Evolutionary conservation across 306 rosid species (phyloP).

Genomic region (Hippophae tibetana): DNA sequence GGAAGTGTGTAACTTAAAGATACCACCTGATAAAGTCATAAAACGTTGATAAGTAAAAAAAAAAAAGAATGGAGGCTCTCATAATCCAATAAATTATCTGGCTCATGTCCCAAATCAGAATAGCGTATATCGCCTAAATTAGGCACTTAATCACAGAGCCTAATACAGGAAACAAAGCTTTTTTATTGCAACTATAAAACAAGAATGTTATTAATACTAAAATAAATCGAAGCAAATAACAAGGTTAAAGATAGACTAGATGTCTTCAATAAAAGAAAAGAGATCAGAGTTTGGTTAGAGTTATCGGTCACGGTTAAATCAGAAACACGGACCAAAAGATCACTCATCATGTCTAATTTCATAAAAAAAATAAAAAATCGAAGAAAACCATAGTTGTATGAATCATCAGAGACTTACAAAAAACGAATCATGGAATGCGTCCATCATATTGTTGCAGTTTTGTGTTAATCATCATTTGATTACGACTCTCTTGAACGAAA

Average conservation of each 20-base stretch:
- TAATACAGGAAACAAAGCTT: too few species aligned
- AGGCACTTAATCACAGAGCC: too few species aligned
- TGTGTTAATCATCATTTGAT: conserved; percentile 53
- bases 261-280: not conserved
- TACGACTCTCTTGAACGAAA: not conserved
- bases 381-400: not conserved
- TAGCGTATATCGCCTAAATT: too few species aligned
- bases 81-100: too few species aligned
- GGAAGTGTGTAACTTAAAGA: too few species aligned
- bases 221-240: too few species aligned
- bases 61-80: too few species aligned
- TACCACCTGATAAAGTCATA: too few species aligned
- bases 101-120: too few species aligned
- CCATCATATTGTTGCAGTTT: conserved; percentile 93
- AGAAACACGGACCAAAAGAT: conserved; percentile 72
- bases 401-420: conserved; percentile 92
- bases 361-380: not conserved
- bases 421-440: conserved; percentile 49
- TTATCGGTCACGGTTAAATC: conserved; percentile 55
- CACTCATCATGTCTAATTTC: conserved; percentile 47
- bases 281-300: conserved; percentile 50
- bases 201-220: not conserved
- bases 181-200: not conserved
- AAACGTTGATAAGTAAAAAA: too few species aligned
- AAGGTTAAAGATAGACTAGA: not conserved